Conservation (phyloP, 768 basidiomycete genomes). For the Harrya chromipes region DNA sequence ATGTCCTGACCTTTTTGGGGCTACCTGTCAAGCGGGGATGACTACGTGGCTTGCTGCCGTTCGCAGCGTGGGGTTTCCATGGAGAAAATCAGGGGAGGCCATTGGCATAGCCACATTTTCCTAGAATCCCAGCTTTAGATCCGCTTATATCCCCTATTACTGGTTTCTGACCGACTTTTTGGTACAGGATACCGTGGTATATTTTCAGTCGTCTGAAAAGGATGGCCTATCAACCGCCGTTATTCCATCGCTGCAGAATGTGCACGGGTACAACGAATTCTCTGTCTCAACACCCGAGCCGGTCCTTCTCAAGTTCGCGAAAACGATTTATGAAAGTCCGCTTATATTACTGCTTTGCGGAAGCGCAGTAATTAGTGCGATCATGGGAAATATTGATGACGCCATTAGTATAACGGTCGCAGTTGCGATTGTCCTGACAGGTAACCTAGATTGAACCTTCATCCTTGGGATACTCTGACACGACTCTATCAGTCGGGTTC, state of each 20-base stretch:
- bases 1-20: slow-evolving; percentile 19
- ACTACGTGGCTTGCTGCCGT: background rate
- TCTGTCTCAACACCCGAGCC: slow-evolving; percentile 81
- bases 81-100: slow-evolving; percentile 7
- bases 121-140: background rate
- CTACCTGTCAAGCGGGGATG: no score
- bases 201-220: slow-evolving; percentile 62
- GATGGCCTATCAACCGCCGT: slow-evolving; percentile 62
- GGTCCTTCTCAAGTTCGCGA: slow-evolving; percentile 81
- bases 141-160: background rate
- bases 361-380: slow-evolving; percentile 82
- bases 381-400: slow-evolving; percentile 96
- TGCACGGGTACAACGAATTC: slow-evolving; percentile 93
- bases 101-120: slow-evolving; percentile 6
- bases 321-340: slow-evolving; percentile 94
- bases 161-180: slow-evolving; percentile 3
- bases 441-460: slow-evolving; percentile 40
- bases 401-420: slow-evolving; percentile 91
- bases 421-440: slow-evolving; percentile 89
- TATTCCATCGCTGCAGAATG: slow-evolving; percentile 59
- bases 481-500: slow-evolving; percentile 65
- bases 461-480: background rate
- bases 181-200: slow-evolving; percentile 65
- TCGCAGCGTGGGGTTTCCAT: slow-evolving; percentile 1
- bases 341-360: slow-evolving; percentile 87